Conservation (phyloP, 805 yeast species). For the Metschnikowia koreensis region DNA sequence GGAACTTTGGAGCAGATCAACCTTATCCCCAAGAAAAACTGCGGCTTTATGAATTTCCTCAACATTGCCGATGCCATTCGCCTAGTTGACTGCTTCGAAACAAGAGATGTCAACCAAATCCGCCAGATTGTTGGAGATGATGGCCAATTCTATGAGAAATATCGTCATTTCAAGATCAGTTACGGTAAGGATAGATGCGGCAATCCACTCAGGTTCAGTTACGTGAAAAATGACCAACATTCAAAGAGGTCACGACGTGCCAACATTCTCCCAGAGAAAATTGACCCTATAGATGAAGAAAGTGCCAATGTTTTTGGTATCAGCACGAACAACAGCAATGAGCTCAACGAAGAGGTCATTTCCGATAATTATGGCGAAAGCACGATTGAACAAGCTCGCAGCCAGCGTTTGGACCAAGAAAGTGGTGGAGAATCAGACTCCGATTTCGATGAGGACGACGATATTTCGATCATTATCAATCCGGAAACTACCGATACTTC, state of each 20-base stretch:
- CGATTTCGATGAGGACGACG: constrained; percentile 37
- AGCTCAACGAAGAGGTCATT: neutral
- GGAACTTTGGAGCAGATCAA: constrained; percentile 79
- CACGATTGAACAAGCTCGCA: neutral
- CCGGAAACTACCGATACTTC: constrained; percentile 21
- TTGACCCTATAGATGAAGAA: constrained; percentile 26
- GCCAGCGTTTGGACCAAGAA: neutral
- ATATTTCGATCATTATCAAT: constrained; percentile 38
- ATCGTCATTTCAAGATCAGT: constrained; percentile 54
- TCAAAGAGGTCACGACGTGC: neutral
- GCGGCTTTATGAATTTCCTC: constrained; percentile 73
- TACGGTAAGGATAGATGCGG: constrained; percentile 84
- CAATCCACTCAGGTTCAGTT: constrained; percentile 58
- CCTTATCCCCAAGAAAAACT: constrained; percentile 62
- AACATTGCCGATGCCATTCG: constrained; percentile 62
- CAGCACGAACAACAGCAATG: constrained; percentile 19
- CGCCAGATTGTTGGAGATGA: constrained; percentile 38
- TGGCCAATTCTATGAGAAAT: constrained; percentile 40
- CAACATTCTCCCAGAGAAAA: neutral
- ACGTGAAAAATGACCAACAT: constrained; percentile 31
- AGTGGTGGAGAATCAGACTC: constrained; percentile 8
- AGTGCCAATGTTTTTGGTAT: constrained; percentile 48
- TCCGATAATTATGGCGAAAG: neutral
- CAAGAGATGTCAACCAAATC: constrained; percentile 26
- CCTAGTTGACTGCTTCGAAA: constrained; percentile 58